A percentile compares a stretch with the other conserved stretches of the same genome.
These are phyloP conservation scores for Delphinella strobiligena DNA, from an alignment of 2,329 filamentous ascomycete genomes.

Conservation along the genomic window DNA sequence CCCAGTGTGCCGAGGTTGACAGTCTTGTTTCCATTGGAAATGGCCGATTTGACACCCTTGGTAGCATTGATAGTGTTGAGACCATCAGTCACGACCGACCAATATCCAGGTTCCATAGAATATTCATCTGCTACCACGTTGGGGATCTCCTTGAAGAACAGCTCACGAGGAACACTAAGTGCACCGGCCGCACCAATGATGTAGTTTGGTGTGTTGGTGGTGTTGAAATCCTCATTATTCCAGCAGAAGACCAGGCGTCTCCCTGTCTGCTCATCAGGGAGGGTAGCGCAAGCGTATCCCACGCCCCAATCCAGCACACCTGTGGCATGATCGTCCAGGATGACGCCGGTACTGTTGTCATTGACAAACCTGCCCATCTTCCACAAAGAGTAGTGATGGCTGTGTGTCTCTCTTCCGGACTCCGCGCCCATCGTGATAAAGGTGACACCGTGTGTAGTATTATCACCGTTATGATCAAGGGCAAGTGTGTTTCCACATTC, in stretches of 20 bases:
- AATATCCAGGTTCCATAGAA: slow-evolving; percentile 4
- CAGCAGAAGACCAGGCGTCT: slow-evolving; percentile 5
- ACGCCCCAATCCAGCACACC: slow-evolving; percentile 7
- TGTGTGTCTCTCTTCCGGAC: slow-evolving; percentile 6
- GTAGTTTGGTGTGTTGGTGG: slow-evolving; percentile 1
- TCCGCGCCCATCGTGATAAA: slow-evolving; percentile 6
- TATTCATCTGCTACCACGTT: slow-evolving; percentile 5
- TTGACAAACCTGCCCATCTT: slow-evolving; percentile 5
- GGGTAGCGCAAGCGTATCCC: slow-evolving; percentile 3
- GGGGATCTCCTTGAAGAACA: slow-evolving; percentile 5
- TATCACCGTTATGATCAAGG: slow-evolving; percentile 4
- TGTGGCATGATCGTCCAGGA: slow-evolving; percentile 5
- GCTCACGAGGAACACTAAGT: slow-evolving; percentile 4
- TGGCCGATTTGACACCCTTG: slow-evolving; percentile 1
- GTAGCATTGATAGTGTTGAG: slow-evolving; percentile 3
- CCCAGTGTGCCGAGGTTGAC: slow-evolving; percentile 3
- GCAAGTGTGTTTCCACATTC: slow-evolving; percentile 3
- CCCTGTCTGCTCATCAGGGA: slow-evolving; percentile 3
- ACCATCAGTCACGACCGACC: slow-evolving; percentile 2
- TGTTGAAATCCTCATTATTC: slow-evolving; percentile 7
- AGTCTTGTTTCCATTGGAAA: not conserved
- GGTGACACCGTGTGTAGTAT: slow-evolving; percentile 1
- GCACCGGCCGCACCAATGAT: slow-evolving; percentile 1
- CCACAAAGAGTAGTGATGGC: slow-evolving; percentile 2
- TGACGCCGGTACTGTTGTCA: slow-evolving; percentile 2